Evolutionary conservation across 1,284 basidiomycete species (phyloP).

Genomic region (Pyrrhoderma lamaoense): DNA sequence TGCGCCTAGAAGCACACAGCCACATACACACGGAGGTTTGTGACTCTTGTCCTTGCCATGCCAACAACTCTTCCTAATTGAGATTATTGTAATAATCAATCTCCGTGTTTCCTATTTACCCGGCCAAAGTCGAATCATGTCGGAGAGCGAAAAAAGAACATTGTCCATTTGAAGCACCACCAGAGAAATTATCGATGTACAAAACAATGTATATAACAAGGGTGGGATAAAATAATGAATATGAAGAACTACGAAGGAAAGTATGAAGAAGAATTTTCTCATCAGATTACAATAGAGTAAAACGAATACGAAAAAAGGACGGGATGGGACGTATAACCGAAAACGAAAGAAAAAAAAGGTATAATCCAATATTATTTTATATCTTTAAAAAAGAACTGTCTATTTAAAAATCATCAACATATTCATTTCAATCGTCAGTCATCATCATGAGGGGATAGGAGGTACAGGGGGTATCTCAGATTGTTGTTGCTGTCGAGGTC

Average conservation of each 20-base stretch:
- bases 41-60: no score
- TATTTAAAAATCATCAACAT: background rate
- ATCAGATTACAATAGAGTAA: background rate
- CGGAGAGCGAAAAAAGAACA: no score
- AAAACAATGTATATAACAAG: background rate
- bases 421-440: background rate
- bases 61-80: no score
- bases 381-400: no score
- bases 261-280: background rate
- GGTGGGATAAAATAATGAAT: background rate
- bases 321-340: background rate
- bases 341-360: background rate
- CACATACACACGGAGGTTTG: no score
- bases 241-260: constrained; percentile 2
- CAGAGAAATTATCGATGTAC: background rate
- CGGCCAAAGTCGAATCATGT: no score
- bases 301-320: background rate
- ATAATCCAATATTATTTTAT: background rate
- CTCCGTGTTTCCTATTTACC: no score
- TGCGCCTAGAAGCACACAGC: no score
- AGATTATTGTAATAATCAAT: no score
- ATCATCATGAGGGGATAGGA: constrained; percentile 22
- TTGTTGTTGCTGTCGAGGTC: constrained; percentile 26
- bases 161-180: no score
- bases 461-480: constrained; percentile 25